Base-by-base conservation (phyloP, 345 rosid species). In the Cardamine resedifolia region DNA sequence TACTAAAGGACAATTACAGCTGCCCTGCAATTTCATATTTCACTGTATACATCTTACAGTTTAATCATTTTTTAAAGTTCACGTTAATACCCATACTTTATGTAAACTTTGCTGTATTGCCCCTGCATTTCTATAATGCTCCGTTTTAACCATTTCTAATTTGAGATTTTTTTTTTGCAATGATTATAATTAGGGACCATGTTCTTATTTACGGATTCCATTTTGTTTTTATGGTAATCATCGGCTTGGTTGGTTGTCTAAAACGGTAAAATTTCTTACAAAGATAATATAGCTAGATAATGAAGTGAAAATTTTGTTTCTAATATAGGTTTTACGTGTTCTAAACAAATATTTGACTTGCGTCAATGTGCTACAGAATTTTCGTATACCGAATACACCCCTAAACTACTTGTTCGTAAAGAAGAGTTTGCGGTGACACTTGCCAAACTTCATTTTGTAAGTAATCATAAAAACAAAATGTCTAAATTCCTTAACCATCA, bases 1-100 rank as follows among this genome's bases (percentile, higher is more conserved):
- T 68, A 62, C 71, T 72, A 15, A 47, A 64, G 70, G 63, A 74
- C 70, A 76, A 52, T 69, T 62, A 60, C 75, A 76, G 75, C 79
- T 70, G 75, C 79, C 51, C 49, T 69, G 66, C 79, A 69, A 61
- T 56, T 66, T 58, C 66, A 33, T 64, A 45, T 16, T 56, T 20
- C n/a, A 56, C 24, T 58, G 27, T 58, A 66, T 49, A n/a, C 2
- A 65, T 20, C n/a, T 74, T 65, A 33, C 58, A 68, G 48, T 50
- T 68, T 61, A 4, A 7, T 19, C 24, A 38, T 6, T 71, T 51
- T 26, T 27, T 1, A 4, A 62, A 26, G 33, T 78, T 70, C 39
- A 64, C 79, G 41, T 64, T 5, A 34, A 14, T n/a, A 27, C 75
- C 79, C 76, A 51, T 70, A 23, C 2, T 19, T 31, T 70, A 56